Percentiles rank a stretch among this genome's conserved stretches.
Evolutionary conservation across 306 rosid species (phyloP).

Genomic region (Macrotyloma uniflorum): DNA sequence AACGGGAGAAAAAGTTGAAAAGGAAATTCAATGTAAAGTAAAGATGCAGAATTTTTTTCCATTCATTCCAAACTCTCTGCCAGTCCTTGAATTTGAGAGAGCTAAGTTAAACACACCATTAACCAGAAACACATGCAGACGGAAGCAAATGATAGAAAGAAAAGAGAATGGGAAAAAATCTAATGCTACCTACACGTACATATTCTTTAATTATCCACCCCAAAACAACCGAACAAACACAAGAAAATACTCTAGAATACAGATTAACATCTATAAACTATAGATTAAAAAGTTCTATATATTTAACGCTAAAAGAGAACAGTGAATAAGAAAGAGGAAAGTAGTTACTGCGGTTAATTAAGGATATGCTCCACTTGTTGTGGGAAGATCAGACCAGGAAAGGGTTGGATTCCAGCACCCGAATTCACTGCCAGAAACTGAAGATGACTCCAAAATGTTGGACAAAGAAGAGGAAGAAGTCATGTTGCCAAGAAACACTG

Average conservation of each 20-base stretch:
- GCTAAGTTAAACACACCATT: constrained; percentile 48
- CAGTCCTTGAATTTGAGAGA: constrained; percentile 35
- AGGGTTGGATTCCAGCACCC: constrained; percentile 84
- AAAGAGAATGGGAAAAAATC: background rate
- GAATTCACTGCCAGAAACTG: constrained; percentile 61
- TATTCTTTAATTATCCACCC: constrained; percentile 39
- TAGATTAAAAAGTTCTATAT: constrained; percentile 11
- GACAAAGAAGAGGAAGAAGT: constrained; percentile 56
- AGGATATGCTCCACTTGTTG: constrained; percentile 81
- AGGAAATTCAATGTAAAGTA: background rate
- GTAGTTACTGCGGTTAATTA: constrained; percentile 29
- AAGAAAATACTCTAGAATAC: constrained; percentile 15
- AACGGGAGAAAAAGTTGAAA: constrained; percentile 1
- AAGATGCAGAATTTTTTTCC: constrained; percentile 34
- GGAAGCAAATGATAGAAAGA: constrained; percentile 14
- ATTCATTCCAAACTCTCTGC: constrained; percentile 27
- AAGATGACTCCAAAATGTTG: constrained; percentile 62
- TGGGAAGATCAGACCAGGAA: constrained; percentile 81
- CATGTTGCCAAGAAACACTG: constrained; percentile 51
- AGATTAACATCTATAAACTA: constrained; percentile 37
- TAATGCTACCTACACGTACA: constrained; percentile 41
- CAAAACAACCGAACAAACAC: constrained; percentile 37
- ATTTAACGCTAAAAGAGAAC: background rate
- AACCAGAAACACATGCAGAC: constrained; percentile 37
- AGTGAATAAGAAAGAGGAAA: constrained; percentile 23